Conservation (phyloP, 1,139 yeast genomes). For the Pichia sp. region DNA sequence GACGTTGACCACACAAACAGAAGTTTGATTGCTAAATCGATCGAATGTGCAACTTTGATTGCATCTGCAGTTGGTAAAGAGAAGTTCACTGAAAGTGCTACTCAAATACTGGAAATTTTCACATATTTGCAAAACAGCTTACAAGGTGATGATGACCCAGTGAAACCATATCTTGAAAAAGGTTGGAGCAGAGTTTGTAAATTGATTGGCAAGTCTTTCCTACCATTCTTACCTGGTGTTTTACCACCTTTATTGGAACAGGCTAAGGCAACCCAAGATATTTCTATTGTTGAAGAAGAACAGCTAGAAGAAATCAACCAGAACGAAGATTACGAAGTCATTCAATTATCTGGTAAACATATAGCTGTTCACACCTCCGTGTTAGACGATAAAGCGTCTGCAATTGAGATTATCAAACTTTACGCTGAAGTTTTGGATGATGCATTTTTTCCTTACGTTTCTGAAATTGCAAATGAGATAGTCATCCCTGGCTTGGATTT, state of each 20-base stretch:
- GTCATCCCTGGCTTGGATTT: slow-evolving; percentile 87
- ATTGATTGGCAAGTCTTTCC: slow-evolving; percentile 77
- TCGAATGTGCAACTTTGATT: slow-evolving; percentile 90
- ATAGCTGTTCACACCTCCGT: slow-evolving; percentile 92
- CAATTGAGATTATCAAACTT: slow-evolving; percentile 82
- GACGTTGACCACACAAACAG: slow-evolving; percentile 80
- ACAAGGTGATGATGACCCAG: slow-evolving; percentile 68
- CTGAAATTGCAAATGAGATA: slow-evolving; percentile 71
- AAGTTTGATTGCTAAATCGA: slow-evolving; percentile 83
- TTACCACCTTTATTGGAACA: slow-evolving; percentile 81
- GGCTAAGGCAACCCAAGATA: slow-evolving; percentile 87
- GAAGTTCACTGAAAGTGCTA: slow-evolving; percentile 72
- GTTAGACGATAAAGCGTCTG: slow-evolving; percentile 87
- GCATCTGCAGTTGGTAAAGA: slow-evolving; percentile 97
- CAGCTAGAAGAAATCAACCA: slow-evolving; percentile 78
- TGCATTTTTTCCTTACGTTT: slow-evolving; percentile 78
- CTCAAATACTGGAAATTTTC: slow-evolving; percentile 68
- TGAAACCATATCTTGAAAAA: slow-evolving; percentile 80
- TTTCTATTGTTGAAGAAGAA: slow-evolving; percentile 81
- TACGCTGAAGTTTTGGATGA: slow-evolving; percentile 84
- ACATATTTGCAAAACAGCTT: slow-evolving; percentile 65
- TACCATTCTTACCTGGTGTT: slow-evolving; percentile 84
- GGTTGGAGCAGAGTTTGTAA: slow-evolving; percentile 96
- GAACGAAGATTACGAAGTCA: slow-evolving; percentile 94
- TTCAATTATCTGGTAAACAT: slow-evolving; percentile 85